Evolutionary conservation across 2,329 filamentous ascomycete species (phyloP), one percentile per base, ranked within the genome.

Genomic region (Neofusicoccum umdonicola): DNA sequence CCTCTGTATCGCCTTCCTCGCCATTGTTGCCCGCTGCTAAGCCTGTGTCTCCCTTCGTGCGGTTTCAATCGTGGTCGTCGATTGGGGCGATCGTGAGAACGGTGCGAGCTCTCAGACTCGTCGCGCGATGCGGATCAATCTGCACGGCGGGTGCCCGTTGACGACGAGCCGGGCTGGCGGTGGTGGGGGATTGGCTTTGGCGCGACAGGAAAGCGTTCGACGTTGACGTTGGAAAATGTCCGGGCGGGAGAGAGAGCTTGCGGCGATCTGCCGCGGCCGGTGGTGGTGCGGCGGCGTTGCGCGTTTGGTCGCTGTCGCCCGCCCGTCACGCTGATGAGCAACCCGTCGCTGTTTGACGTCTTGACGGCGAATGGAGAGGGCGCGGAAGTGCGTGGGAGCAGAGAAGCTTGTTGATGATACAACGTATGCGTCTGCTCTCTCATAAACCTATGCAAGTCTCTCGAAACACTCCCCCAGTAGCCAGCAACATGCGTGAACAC

Each of bases 1-100:
- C 67, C 72, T 76, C 19, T 56, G 58, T 19, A 78, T 67, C 63
- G 72, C 74, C 69, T 74, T 74, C 63, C 71, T 72, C 37, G 76
- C 76, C 76, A 78, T 78, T 66, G 61, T 70, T 61, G 62, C 5
- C 15, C 37, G 12, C 7, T 39, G 8, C n/a, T 15, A 4, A 7
- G 11, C 13, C 19, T 12, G 13, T 42, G 9, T 8, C 39, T 44
- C 19, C 19, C 13, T 15, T 42, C n/a, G 45, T n/a, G 13, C n/a
- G 42, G 9, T 7, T 15, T 44, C 42, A 17, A 4, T 44, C 42
- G 13, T 44, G 15, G 42, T 3, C 42, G 15, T 31, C 13, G 2
- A n/a, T 15, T 4, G 41, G 15, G 22, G 22, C 22, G 22, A 22
- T 22, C 22, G 22, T 22, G 22, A 22, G 22, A 22, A 22, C 22